A percentile compares a stretch with the other conserved stretches of the same genome.
These are phyloP conservation scores for Dictyostelium purpureum DNA, from an alignment of 78 protist species.

Conservation along the genomic window DNA sequence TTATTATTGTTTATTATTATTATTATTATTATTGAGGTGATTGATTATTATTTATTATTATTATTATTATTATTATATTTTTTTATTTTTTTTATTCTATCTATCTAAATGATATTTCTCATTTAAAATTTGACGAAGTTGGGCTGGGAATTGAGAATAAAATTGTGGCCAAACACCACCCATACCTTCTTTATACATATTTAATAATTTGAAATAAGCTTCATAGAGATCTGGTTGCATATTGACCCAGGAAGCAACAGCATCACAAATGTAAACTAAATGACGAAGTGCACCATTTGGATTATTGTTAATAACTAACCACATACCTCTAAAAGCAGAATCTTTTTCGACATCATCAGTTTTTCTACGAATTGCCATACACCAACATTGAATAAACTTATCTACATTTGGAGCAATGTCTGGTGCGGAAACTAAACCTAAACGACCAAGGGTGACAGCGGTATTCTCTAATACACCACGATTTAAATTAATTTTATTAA, in stretches of 20 bases:
- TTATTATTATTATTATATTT: not conserved
- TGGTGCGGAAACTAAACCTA: slow-evolving; percentile 58
- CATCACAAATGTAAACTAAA: slow-evolving; percentile 76
- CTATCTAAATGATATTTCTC: slow-evolving; percentile 21
- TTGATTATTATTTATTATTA: not conserved
- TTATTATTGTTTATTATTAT: not conserved
- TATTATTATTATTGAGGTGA: not conserved
- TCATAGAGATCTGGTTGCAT: slow-evolving; percentile 67
- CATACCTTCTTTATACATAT: slow-evolving; percentile 70
- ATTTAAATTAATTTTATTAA: slow-evolving; percentile 27
- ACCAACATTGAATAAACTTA: slow-evolving; percentile 75
- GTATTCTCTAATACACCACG: slow-evolving; percentile 67
- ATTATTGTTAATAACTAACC: slow-evolving; percentile 56
- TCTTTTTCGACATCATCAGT: slow-evolving; percentile 89
- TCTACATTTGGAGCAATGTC: slow-evolving; percentile 36
- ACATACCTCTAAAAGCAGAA: slow-evolving; percentile 87
- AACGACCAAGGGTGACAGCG: slow-evolving; percentile 86
- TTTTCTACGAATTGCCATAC: slow-evolving; percentile 74
- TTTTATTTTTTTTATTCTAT: not conserved
- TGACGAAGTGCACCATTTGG: slow-evolving; percentile 66
- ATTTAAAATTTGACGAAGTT: slow-evolving; percentile 47
- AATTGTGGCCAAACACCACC: slow-evolving; percentile 69
- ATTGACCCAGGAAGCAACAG: slow-evolving; percentile 80
- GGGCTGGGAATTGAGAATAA: slow-evolving; percentile 72
- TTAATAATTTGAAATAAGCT: slow-evolving; percentile 37